phyloP scores from a whole-genome alignment of 495 filamentous ascomycete species.

The Cudoniella acicularis region DNA sequence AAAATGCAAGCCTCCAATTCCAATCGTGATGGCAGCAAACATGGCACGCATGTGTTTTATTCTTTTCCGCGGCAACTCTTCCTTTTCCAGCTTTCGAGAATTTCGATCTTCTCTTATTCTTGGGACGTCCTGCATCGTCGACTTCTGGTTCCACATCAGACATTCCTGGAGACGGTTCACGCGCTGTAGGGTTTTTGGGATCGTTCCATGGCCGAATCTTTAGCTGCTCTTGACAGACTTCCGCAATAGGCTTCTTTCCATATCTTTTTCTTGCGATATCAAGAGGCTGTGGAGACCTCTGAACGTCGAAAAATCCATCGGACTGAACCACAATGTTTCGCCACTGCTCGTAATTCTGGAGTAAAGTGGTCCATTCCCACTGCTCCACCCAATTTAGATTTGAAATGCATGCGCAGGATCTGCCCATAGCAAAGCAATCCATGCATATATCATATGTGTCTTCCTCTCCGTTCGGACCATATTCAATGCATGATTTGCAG shows the following conservation, averaged over 20 bases:
- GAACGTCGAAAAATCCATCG: conserved; percentile 53
- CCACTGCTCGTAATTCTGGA: conserved; percentile 77
- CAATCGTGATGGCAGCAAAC: conserved; percentile 72
- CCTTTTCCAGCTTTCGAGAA: conserved; percentile 1
- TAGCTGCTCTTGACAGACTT: conserved; percentile 87
- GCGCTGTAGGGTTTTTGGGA: conserved; percentile 36
- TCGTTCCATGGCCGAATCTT: conserved; percentile 55
- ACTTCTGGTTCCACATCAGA: conserved; percentile 40
- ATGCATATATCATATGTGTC: conserved; percentile 93
- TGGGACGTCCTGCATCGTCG: conserved; percentile 46
- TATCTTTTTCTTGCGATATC: conserved; percentile 56
- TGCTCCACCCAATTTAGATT: conserved; percentile 89
- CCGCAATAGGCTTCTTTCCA: conserved; percentile 73
- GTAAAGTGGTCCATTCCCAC: conserved; percentile 77
- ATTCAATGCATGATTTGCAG: conserved; percentile 69
- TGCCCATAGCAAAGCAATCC: conserved; percentile 93
- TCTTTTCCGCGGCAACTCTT: conserved; percentile 5
- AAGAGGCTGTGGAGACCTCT: conserved; percentile 56
- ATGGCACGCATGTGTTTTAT: conserved; percentile 57
- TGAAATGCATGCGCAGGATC: conserved; percentile 84
- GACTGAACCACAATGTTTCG: conserved; percentile 67
- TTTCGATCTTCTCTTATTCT: conserved; percentile 37
- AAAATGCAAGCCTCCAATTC: conserved; percentile 76
- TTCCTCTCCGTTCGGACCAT: conserved; percentile 53
- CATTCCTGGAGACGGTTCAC: conserved; percentile 17